A percentile compares a stretch with the other conserved stretches of the same genome.
Conservation (phyloP, 768 basidiomycete genomes). For the Suillus ampliporus region DNA sequence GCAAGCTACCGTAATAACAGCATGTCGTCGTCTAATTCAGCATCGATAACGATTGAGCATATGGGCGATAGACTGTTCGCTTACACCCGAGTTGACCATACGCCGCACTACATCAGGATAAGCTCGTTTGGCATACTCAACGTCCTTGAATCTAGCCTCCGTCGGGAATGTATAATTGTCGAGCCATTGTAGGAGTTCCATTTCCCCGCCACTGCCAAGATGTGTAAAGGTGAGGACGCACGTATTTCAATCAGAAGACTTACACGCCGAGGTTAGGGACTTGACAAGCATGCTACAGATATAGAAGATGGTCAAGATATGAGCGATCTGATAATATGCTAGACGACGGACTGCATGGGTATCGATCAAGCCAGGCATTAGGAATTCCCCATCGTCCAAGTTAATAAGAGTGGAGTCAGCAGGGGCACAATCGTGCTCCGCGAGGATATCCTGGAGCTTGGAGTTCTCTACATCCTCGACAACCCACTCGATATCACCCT, state of each 20-base stretch:
- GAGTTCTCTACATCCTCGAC: slow-evolving; percentile 58
- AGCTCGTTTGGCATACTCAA: slow-evolving; percentile 66
- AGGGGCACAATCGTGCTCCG: slow-evolving; percentile 53
- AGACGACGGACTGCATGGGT: slow-evolving; percentile 80
- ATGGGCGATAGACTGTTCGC: slow-evolving; percentile 30
- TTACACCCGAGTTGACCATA: slow-evolving; percentile 75
- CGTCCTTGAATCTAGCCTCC: slow-evolving; percentile 77
- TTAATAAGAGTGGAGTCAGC: slow-evolving; percentile 36
- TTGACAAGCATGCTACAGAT: slow-evolving; percentile 43
- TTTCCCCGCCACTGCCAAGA: slow-evolving; percentile 71
- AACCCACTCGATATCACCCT: slow-evolving; percentile 75
- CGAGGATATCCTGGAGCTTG: slow-evolving; percentile 54
- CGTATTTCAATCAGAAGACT: slow-evolving; percentile 6
- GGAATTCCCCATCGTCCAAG: slow-evolving; percentile 63
- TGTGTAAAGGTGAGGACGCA: slow-evolving; percentile 11
- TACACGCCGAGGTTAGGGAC: slow-evolving; percentile 49
- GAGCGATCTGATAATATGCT: background rate
- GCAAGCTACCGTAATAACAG: slow-evolving; percentile 88
- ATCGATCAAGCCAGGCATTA: slow-evolving; percentile 90
- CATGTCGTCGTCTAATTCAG: slow-evolving; percentile 85
- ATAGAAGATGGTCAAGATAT: slow-evolving; percentile 5
- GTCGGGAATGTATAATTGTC: slow-evolving; percentile 84
- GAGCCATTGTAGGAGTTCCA: slow-evolving; percentile 91
- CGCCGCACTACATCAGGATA: slow-evolving; percentile 78
- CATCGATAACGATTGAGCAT: slow-evolving; percentile 13